These are phyloP conservation scores for Cenococcum geophilum DNA, from an alignment of 495 filamentous ascomycete species.

Conservation along the genomic window DNA sequence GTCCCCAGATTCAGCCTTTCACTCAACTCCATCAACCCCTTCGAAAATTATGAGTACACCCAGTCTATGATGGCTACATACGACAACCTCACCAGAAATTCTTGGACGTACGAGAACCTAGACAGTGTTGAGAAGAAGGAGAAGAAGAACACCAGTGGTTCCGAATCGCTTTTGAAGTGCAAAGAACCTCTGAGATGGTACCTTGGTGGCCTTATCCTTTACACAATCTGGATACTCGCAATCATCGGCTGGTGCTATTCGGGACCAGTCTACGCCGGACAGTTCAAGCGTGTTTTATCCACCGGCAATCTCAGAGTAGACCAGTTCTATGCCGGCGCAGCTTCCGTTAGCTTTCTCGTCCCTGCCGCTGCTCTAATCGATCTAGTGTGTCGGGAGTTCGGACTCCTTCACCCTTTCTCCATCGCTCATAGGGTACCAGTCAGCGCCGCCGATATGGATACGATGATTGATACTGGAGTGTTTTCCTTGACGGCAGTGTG, in stretches of 20 bases:
- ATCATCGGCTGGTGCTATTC: constrained; percentile 6
- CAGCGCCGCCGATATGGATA: constrained; percentile 12
- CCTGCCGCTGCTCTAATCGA: constrained; percentile 11
- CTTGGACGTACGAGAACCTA: background rate
- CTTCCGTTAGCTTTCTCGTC: constrained; percentile 10
- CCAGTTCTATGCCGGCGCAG: constrained; percentile 14
- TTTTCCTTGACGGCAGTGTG: constrained; percentile 8
- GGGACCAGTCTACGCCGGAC: constrained; percentile 1
- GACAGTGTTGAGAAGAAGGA: background rate
- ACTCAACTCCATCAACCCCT: background rate
- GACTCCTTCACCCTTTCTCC: constrained; percentile 13
- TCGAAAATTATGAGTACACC: background rate
- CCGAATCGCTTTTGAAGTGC: constrained; percentile 2
- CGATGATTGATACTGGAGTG: constrained; percentile 12
- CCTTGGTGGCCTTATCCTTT: constrained; percentile 2
- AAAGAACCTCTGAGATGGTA: constrained; percentile 14
- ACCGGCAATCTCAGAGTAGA: constrained; percentile 13
- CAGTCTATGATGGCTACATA: background rate
- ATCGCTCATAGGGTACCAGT: constrained; percentile 10
- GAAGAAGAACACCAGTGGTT: background rate
- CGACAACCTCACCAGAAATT: background rate
- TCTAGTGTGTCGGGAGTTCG: constrained; percentile 11
- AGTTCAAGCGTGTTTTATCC: constrained; percentile 9
- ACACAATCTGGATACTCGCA: constrained; percentile 1
- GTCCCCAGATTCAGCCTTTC: too few species aligned